Base-by-base conservation (phyloP, 1,284 basidiomycete genomes). In the Ustilago bromivora region DNA sequence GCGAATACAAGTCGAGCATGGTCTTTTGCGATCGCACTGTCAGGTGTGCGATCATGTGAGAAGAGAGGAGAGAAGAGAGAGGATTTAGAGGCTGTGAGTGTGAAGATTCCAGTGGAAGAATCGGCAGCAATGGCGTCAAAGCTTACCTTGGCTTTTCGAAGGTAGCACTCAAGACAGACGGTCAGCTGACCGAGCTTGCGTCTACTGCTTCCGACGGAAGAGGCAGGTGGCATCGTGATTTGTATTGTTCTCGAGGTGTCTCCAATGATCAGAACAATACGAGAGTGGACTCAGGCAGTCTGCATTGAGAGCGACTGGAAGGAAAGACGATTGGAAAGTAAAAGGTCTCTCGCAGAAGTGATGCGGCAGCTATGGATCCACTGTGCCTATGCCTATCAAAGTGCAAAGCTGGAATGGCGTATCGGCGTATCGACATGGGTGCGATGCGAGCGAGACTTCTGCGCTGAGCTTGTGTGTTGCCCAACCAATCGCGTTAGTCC, bases 151-250 rank as follows among this genome's bases (percentile, higher is more conserved):
- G 75, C 76, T 49, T 78, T 78, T 46, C 76, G 49, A 6, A 74
- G 71, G 52, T 78, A 78, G 68, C 76, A 78, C 57, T 78, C 76
- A 28, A 78, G 68, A 40, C 76, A 78, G 38, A 78, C 76, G 34
- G 76, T 78, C 10, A 71, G 76, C 43, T 71, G 71, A 13, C 76
- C 76, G 46, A 66, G 66, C 66, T 78, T 78, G 32, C 76, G 71
- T 49, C 76, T 61, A 28, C 76, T 78, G 57, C 76, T 78, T 28
- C 76, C 71, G 34, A 62, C 62, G 4, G 69, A 60, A 28, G 68
- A 46, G 17, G 41, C 47, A 5, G 70, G 76, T 23, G 76, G 71
- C 76, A 78, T 78, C 35, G 40, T 61, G 41, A 34, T 12, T 5
- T 31, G 28, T 40, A 28, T 28, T 28, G 23, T 28, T 28, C 23